A percentile compares a stretch with the other conserved stretches of the same genome.
These are phyloP conservation scores for Leishmania lainsoni DNA, from an alignment of 208 protist genomes.

Conservation along the genomic window DNA sequence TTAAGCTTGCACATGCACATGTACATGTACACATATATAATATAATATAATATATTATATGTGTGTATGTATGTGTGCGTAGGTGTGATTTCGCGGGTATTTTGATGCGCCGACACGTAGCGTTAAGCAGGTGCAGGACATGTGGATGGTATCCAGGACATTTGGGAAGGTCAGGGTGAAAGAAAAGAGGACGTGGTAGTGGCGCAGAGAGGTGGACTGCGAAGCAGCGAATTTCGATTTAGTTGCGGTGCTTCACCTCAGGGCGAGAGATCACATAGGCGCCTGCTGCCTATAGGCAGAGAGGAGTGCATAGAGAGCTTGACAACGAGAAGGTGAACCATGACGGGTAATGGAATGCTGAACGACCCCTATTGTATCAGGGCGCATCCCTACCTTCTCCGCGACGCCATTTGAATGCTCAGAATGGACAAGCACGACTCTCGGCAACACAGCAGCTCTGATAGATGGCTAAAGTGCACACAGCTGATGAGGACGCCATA, in stretches of 20 bases:
- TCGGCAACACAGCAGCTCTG: not conserved
- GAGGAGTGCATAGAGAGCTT: not conserved
- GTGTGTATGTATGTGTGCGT: not conserved
- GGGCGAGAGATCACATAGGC: not conserved
- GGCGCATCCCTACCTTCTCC: not conserved
- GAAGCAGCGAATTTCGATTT: not conserved
- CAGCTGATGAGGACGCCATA: not conserved
- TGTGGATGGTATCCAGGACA: not conserved
- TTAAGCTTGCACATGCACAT: not conserved
- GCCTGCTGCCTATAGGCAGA: not conserved
- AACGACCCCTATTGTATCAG: not conserved
- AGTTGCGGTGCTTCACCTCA: not conserved
- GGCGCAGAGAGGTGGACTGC: not conserved
- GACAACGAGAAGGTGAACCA: not conserved
- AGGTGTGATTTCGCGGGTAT: not conserved
- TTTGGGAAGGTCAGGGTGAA: not conserved
- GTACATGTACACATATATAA: too few relatives aligned
- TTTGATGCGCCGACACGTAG: too few relatives aligned
- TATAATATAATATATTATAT: not conserved
- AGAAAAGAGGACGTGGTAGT: not conserved
- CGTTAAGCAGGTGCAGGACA: too few relatives aligned
- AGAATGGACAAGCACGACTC: not conserved
- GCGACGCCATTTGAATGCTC: not conserved
- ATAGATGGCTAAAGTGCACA: not conserved
- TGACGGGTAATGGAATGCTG: not conserved